Conservation (phyloP, 2,329 filamentous ascomycete species). For the Fusarium sp. region DNA sequence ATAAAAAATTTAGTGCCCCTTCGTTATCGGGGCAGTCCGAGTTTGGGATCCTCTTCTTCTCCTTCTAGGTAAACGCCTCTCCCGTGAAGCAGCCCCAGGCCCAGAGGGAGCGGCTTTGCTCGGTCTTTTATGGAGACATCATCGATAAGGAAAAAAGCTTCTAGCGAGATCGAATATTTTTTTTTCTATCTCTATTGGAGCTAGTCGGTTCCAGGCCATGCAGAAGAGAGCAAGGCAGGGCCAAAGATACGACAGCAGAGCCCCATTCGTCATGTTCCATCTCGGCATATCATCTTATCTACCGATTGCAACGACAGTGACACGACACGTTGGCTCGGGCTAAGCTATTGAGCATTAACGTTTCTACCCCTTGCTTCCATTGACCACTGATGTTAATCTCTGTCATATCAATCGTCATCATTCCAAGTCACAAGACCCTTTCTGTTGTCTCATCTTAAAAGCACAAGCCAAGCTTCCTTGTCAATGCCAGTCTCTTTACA, state of each 20-base stretch:
- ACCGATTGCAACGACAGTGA: conserved; percentile 11
- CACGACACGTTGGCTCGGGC: neutral
- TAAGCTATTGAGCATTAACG: neutral
- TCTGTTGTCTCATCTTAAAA: conserved; percentile 2
- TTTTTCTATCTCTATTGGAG: neutral
- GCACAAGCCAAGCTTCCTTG: conserved; percentile 14
- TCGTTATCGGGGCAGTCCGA: conserved; percentile 30
- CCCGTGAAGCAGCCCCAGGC: conserved; percentile 19
- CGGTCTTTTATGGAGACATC: conserved; percentile 37
- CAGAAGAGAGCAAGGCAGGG: conserved; percentile 2
- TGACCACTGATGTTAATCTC: neutral
- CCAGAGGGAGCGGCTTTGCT: conserved; percentile 37
- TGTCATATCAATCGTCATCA: conserved; percentile 13
- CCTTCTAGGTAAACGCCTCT: conserved; percentile 38
- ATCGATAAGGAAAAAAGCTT: conserved; percentile 33
- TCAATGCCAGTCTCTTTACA: conserved; percentile 12
- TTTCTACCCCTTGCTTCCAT: neutral
- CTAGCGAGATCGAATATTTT: conserved; percentile 29
- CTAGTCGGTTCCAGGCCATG: conserved; percentile 16
- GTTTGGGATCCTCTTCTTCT: neutral
- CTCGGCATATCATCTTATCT: conserved; percentile 37
- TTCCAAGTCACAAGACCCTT: conserved; percentile 23
- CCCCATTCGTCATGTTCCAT: conserved; percentile 34
- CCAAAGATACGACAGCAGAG: conserved; percentile 28
- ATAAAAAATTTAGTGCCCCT: conserved; percentile 19